These are phyloP conservation scores for Botryotinia calthae DNA, from an alignment of 2,329 filamentous ascomycete species.

Conservation along the genomic window DNA sequence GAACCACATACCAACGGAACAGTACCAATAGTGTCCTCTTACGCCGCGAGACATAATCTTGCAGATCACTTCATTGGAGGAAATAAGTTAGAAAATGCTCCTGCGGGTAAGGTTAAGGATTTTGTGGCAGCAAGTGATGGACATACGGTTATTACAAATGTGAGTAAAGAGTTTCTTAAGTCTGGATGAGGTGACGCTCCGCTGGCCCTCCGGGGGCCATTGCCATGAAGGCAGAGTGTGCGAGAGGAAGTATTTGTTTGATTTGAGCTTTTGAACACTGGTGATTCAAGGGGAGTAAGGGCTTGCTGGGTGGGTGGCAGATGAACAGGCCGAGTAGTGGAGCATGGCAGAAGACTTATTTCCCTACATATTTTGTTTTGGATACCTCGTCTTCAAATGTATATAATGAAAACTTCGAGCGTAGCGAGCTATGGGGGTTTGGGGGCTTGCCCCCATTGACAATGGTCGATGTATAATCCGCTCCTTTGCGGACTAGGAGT, in stretches of 20 bases:
- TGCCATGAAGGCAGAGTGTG: background rate
- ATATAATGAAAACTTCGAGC: background rate
- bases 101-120: constrained; percentile 87
- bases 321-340: background rate
- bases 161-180: constrained; percentile 41
- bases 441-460: background rate
- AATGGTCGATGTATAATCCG: background rate
- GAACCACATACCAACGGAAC: constrained; percentile 39
- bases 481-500: background rate
- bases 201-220: background rate
- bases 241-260: background rate
- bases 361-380: background rate
- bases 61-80: constrained; percentile 96
- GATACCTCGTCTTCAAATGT: background rate
- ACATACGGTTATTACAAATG: constrained; percentile 97
- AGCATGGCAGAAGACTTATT: background rate
- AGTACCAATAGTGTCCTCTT: constrained; percentile 52
- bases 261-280: background rate
- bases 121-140: constrained; percentile 88
- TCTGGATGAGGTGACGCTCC: background rate
- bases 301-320: background rate
- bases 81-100: constrained; percentile 78
- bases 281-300: too few species aligned
- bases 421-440: background rate
- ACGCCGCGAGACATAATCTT: constrained; percentile 77